These are phyloP conservation scores for Lagerstroemia speciosa DNA, from an alignment of 345 rosid species.

Conservation along the genomic window DNA sequence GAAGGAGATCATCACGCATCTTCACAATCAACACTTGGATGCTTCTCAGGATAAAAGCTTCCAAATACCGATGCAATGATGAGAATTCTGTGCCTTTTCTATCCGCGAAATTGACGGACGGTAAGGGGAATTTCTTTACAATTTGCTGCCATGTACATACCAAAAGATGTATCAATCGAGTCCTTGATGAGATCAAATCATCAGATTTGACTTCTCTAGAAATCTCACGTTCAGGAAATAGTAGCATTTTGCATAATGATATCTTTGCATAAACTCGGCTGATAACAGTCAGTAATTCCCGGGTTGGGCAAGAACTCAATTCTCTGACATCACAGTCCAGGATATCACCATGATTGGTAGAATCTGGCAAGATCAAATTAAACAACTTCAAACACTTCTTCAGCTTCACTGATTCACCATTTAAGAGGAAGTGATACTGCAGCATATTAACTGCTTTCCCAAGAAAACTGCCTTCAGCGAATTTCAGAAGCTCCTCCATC, in stretches of 20 bases:
- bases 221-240: constrained; percentile 41
- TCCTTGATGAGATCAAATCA: constrained; percentile 30
- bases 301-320: constrained; percentile 30
- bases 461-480: constrained; percentile 53
- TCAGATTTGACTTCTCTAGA: constrained; percentile 22
- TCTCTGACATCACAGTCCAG: constrained; percentile 45
- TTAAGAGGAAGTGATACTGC: constrained; percentile 39
- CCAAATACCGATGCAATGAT: constrained; percentile 50
- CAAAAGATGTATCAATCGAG: constrained; percentile 40
- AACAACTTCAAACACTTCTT: constrained; percentile 44
- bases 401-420: constrained; percentile 31
- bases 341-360: constrained; percentile 33
- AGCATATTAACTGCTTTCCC: constrained; percentile 66
- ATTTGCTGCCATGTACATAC: constrained; percentile 54
- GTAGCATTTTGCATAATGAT: constrained; percentile 38
- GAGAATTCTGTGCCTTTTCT: constrained; percentile 26
- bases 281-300: constrained; percentile 42
- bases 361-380: constrained; percentile 32
- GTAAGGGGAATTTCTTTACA: constrained; percentile 37
- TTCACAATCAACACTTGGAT: constrained; percentile 34
- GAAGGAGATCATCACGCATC: constrained; percentile 46
- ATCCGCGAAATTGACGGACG: constrained; percentile 18
- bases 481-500: constrained; percentile 38
- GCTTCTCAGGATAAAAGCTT: constrained; percentile 57
- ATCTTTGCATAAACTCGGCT: constrained; percentile 55